phyloP scores from a whole-genome alignment of 306 rosid species.

The Begonia fuchsioides region DNA sequence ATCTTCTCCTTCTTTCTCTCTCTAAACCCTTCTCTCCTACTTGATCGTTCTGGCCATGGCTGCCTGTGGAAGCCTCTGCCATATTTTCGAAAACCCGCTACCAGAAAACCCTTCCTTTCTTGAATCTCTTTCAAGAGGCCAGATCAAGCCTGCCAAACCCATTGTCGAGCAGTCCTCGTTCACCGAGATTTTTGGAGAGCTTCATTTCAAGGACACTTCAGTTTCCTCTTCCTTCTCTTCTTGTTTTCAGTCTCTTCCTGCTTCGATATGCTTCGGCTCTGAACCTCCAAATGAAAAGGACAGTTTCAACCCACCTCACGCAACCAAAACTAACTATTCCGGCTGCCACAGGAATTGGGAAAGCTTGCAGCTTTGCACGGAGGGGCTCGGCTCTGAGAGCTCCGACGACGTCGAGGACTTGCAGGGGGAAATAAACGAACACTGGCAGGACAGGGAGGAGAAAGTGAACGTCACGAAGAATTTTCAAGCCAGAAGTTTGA shows the following conservation, averaged over 20 bases:
- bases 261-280: constrained; percentile 6
- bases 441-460: constrained; percentile 1
- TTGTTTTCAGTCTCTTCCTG: background rate
- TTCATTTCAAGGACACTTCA: constrained; percentile 47
- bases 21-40: background rate
- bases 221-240: constrained; percentile 6
- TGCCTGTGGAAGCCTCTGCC: constrained; percentile 53
- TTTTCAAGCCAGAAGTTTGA: constrained; percentile 1
- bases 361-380: constrained; percentile 71
- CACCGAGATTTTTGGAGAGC: constrained; percentile 79
- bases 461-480: constrained; percentile 8
- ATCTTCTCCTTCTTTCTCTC: constrained; percentile 6
- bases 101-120: constrained; percentile 36
- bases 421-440: constrained; percentile 8
- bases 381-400: constrained; percentile 86
- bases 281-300: constrained; percentile 2
- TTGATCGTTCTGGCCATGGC: constrained; percentile 33
- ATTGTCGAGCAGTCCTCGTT: constrained; percentile 21
- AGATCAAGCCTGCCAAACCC: constrained; percentile 30
- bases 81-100: constrained; percentile 56
- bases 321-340: constrained; percentile 8
- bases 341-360: constrained; percentile 36
- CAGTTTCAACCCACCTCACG: constrained; percentile 8
- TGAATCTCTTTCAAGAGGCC: constrained; percentile 55
- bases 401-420: constrained; percentile 64